A percentile compares a stretch with the other conserved stretches of the same genome.
phyloP scores from a whole-genome alignment of 2,329 filamentous ascomycete genomes.

The Ophiocordyceps robertsii region DNA sequence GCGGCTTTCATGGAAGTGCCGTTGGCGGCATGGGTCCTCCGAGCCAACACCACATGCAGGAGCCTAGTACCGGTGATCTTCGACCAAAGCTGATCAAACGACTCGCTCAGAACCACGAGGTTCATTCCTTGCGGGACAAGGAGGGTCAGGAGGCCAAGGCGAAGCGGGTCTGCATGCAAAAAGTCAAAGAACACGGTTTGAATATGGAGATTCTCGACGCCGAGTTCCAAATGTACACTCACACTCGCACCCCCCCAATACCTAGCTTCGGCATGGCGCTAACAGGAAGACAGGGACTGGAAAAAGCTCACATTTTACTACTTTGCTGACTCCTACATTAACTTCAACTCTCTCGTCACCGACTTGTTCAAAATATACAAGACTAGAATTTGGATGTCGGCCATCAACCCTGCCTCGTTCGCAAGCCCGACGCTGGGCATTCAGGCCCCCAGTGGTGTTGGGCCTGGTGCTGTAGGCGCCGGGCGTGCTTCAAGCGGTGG shows the following conservation, averaged over 20 bases:
- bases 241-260: background rate
- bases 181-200: slow-evolving; percentile 84
- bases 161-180: slow-evolving; percentile 91
- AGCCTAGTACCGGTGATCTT: slow-evolving; percentile 59
- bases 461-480: slow-evolving; percentile 50
- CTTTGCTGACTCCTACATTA: slow-evolving; percentile 95
- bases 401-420: slow-evolving; percentile 95
- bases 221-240: slow-evolving; percentile 92
- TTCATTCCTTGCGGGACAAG: slow-evolving; percentile 80
- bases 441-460: slow-evolving; percentile 53
- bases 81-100: slow-evolving; percentile 97
- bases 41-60: slow-evolving; percentile 59
- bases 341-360: slow-evolving; percentile 95
- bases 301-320: slow-evolving; percentile 99
- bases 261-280: background rate
- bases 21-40: slow-evolving; percentile 69
- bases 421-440: slow-evolving; percentile 63
- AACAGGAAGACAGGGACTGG: slow-evolving; percentile 59
- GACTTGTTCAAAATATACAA: slow-evolving; percentile 99
- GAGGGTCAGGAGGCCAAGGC: slow-evolving; percentile 97
- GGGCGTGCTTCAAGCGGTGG: slow-evolving; percentile 27
- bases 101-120: slow-evolving; percentile 81
- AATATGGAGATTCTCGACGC: slow-evolving; percentile 99
- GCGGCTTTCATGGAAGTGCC: slow-evolving; percentile 52
- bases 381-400: slow-evolving; percentile 98